These are phyloP conservation scores for Zalaria sp. DNA, from an alignment of 2,329 filamentous ascomycete genomes.

Conservation along the genomic window DNA sequence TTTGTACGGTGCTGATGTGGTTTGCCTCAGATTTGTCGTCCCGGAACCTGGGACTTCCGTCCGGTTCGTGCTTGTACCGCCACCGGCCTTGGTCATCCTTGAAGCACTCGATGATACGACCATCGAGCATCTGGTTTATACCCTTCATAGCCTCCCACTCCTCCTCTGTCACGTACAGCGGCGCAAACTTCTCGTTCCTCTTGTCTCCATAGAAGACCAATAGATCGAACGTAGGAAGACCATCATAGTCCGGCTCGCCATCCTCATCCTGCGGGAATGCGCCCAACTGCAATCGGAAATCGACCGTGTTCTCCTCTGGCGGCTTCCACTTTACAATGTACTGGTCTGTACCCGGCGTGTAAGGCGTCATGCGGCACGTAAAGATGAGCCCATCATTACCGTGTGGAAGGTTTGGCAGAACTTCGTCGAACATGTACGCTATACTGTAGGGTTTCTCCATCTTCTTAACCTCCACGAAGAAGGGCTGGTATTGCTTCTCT, in stretches of 20 bases:
- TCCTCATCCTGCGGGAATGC: constrained; percentile 59
- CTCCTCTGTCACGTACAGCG: constrained; percentile 53
- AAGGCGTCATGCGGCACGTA: constrained; percentile 78
- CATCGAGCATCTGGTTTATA: constrained; percentile 62
- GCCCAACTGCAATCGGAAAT: constrained; percentile 65
- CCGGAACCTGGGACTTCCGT: constrained; percentile 57
- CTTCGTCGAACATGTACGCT: constrained; percentile 79
- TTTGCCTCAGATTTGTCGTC: constrained; percentile 91
- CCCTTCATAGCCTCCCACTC: constrained; percentile 79
- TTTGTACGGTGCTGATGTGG: constrained; percentile 69
- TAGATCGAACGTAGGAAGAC: constrained; percentile 37
- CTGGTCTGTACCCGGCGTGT: constrained; percentile 79
- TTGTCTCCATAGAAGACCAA: constrained; percentile 52
- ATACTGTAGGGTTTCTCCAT: constrained; percentile 84
- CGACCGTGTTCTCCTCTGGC: constrained; percentile 84
- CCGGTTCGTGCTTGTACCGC: constrained; percentile 48
- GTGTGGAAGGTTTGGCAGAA: constrained; percentile 72
- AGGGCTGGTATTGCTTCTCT: constrained; percentile 57
- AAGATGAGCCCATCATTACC: constrained; percentile 97
- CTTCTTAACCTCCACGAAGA: constrained; percentile 73
- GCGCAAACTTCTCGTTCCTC: constrained; percentile 51
- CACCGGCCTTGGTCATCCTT: constrained; percentile 62
- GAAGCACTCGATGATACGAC: constrained; percentile 80
- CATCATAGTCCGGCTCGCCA: constrained; percentile 67
- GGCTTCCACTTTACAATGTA: constrained; percentile 99